Conservation (phyloP, 2,329 filamentous ascomycete genomes). For the Apiospora hydei region DNA sequence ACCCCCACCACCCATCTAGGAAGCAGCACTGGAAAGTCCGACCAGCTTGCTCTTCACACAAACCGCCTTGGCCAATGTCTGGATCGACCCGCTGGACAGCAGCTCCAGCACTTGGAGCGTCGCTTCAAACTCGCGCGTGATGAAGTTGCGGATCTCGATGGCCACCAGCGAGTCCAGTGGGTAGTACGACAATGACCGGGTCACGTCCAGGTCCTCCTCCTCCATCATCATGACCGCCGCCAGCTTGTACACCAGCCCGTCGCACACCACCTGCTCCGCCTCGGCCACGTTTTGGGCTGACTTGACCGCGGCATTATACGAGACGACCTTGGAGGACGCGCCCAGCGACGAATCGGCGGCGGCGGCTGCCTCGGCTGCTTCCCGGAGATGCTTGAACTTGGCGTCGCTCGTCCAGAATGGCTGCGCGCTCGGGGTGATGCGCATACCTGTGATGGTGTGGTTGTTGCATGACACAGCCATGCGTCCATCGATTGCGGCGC, state of each 20-base stretch:
- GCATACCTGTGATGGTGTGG: slow-evolving; percentile 63
- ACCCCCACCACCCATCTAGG: neutral
- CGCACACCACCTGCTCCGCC: slow-evolving; percentile 52
- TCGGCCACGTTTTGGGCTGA: slow-evolving; percentile 51
- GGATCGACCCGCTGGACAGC: slow-evolving; percentile 58
- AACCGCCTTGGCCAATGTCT: slow-evolving; percentile 55
- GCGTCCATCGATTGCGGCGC: slow-evolving; percentile 56
- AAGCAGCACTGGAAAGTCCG: slow-evolving; percentile 33
- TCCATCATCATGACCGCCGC: slow-evolving; percentile 58
- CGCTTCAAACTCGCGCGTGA: slow-evolving; percentile 56
- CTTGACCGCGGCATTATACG: slow-evolving; percentile 53
- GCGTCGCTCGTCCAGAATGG: slow-evolving; percentile 63
- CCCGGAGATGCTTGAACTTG: slow-evolving; percentile 59
- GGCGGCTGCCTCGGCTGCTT: slow-evolving; percentile 49
- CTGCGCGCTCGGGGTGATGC: slow-evolving; percentile 52
- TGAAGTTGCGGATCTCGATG: slow-evolving; percentile 59
- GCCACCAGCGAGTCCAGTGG: slow-evolving; percentile 57
- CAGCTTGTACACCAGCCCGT: slow-evolving; percentile 56
- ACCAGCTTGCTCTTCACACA: slow-evolving; percentile 55
- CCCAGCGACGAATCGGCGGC: slow-evolving; percentile 42
- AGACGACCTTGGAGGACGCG: slow-evolving; percentile 42
- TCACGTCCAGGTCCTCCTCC: slow-evolving; percentile 55
- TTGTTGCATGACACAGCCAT: slow-evolving; percentile 51
- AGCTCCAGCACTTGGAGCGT: slow-evolving; percentile 64
- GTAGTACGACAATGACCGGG: slow-evolving; percentile 49